phyloP scores from a whole-genome alignment of 1,284 basidiomycete genomes.

The Cutaneotrichosporon sp. region DNA sequence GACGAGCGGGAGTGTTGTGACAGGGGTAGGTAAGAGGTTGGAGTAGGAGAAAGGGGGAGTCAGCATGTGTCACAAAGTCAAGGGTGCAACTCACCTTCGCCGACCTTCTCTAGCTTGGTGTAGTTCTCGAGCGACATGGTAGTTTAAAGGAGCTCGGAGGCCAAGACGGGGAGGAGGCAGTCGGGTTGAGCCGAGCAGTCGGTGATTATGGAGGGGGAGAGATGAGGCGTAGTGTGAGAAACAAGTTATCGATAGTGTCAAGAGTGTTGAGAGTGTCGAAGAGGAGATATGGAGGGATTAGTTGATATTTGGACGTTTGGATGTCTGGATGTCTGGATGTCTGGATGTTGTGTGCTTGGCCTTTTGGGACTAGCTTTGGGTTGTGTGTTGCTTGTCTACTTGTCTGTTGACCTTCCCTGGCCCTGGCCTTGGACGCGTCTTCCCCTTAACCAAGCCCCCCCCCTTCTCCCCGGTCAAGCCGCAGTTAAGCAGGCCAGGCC shows the following conservation, averaged over 20 bases:
- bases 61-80: neutral
- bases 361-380: neutral
- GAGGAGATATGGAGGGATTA: neutral
- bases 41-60: neutral
- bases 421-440: neutral
- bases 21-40: neutral
- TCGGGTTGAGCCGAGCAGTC: neutral
- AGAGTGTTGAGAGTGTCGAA: neutral
- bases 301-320: neutral
- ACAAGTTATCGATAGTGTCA: neutral
- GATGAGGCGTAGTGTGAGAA: no score
- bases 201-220: no score
- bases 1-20: neutral
- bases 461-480: neutral
- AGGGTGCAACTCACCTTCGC: slow-evolving; percentile 51
- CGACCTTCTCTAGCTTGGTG: slow-evolving; percentile 79
- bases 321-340: neutral
- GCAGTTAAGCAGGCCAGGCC: no score
- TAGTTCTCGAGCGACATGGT: slow-evolving; percentile 54
- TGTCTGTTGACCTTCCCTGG: neutral
- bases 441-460: neutral
- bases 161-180: neutral
- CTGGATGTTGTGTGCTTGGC: neutral
- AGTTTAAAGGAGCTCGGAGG: neutral
- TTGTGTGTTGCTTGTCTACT: neutral